Conservation (phyloP, 805 yeast genomes). For the Pichia nanzhaoensis region DNA sequence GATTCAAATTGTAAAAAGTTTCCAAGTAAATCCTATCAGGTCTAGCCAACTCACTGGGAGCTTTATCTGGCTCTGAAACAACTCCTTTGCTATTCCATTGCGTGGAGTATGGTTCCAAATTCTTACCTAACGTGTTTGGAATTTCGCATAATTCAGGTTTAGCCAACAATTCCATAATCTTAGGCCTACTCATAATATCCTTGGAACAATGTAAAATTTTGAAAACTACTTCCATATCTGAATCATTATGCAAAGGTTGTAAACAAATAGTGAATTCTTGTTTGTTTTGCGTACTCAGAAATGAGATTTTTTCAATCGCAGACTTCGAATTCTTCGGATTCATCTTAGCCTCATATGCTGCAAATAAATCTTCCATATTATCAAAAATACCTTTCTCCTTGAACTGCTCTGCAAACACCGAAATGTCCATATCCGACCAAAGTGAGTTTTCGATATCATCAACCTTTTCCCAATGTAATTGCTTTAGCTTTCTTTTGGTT, state of each 20-base stretch:
- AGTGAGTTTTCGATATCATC: constrained; percentile 80
- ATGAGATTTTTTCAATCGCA: constrained; percentile 52
- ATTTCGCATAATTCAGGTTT: constrained; percentile 72
- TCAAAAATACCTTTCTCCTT: constrained; percentile 71
- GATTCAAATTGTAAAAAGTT: constrained; percentile 72
- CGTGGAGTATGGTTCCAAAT: constrained; percentile 72
- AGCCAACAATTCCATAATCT: constrained; percentile 78
- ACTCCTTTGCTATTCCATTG: constrained; percentile 47
- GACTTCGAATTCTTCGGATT: constrained; percentile 37
- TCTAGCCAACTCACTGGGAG: constrained; percentile 71
- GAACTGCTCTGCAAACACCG: constrained; percentile 53
- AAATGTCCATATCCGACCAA: constrained; percentile 67
- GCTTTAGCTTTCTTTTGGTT: constrained; percentile 77
- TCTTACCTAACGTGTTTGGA: constrained; percentile 61
- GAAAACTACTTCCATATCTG: constrained; percentile 61
- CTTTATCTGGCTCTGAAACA: constrained; percentile 50
- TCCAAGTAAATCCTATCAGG: constrained; percentile 83
- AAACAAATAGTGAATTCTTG: constrained; percentile 94
- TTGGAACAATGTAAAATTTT: constrained; percentile 71
- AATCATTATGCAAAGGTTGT: constrained; percentile 59
- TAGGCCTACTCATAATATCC: constrained; percentile 60
- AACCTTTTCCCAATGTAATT: constrained; percentile 94
- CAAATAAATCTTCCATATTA: constrained; percentile 82
- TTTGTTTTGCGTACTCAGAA: constrained; percentile 75
- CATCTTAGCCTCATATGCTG: constrained; percentile 65